phyloP scores from a whole-genome alignment of 2,329 filamentous ascomycete species.

The Fusarium sp. region DNA sequence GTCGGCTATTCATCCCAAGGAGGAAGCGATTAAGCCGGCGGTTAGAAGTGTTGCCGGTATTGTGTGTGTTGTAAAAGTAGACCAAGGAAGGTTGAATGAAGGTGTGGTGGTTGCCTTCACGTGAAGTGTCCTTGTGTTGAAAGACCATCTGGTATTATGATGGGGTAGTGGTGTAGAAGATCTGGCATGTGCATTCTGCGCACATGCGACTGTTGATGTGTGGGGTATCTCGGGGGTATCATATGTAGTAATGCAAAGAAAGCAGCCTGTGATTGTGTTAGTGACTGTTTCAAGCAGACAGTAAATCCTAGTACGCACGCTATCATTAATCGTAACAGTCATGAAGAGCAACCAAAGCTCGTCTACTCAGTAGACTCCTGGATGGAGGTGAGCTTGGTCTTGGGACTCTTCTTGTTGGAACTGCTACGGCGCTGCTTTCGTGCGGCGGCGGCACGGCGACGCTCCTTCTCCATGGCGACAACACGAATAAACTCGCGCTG shows the following conservation, averaged over 20 bases:
- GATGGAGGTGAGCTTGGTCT: slow-evolving; percentile 63
- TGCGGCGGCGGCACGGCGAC: slow-evolving; percentile 54
- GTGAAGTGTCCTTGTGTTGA: slow-evolving; percentile 6
- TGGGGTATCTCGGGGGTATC: slow-evolving; percentile 42
- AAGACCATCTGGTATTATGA: slow-evolving; percentile 27
- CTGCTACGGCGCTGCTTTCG: slow-evolving; percentile 54
- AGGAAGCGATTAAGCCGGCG: slow-evolving; percentile 19
- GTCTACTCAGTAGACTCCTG: slow-evolving; percentile 57
- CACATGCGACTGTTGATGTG: slow-evolving; percentile 37
- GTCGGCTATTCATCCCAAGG: slow-evolving; percentile 12
- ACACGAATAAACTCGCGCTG: slow-evolving; percentile 66
- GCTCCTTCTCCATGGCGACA: slow-evolving; percentile 67
- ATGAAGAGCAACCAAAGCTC: slow-evolving; percentile 41
- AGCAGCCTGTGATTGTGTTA: slow-evolving; percentile 41
- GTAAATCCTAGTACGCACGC: slow-evolving; percentile 33
- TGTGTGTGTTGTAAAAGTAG: neutral
- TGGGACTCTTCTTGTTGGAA: slow-evolving; percentile 62
- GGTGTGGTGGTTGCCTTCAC: slow-evolving; percentile 19
- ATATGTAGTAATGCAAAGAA: slow-evolving; percentile 37
- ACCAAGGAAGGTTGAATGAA: slow-evolving; percentile 24
- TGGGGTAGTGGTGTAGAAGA: slow-evolving; percentile 33
- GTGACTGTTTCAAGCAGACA: slow-evolving; percentile 2
- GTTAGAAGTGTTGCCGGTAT: slow-evolving; percentile 21
- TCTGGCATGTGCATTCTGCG: slow-evolving; percentile 38
- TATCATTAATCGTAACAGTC: slow-evolving; percentile 46